A percentile compares a stretch with the other conserved stretches of the same genome.
These are phyloP conservation scores for Calonectria multiphialidica DNA, from an alignment of 2,329 filamentous ascomycete genomes.

Conservation along the genomic window DNA sequence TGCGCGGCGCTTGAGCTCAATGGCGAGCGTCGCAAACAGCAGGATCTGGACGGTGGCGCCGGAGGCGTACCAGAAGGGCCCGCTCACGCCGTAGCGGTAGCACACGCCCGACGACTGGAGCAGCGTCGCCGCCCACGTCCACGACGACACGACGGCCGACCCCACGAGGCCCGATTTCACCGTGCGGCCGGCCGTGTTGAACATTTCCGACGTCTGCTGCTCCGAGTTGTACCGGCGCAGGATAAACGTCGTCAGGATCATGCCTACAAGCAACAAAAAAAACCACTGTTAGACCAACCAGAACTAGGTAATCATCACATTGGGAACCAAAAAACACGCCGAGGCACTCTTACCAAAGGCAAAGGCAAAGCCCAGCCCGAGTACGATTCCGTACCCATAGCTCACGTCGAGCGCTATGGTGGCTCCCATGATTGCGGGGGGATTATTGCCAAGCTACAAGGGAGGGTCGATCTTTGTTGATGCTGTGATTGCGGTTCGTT, in stretches of 20 bases:
- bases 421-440: constrained; percentile 9
- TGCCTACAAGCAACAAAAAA: background rate
- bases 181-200: constrained; percentile 87
- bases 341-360: constrained; percentile 73
- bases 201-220: constrained; percentile 92
- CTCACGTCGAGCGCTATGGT: constrained; percentile 63
- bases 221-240: constrained; percentile 66
- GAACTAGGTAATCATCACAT: too few relatives aligned
- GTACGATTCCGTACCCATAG: constrained; percentile 82
- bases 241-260: constrained; percentile 22
- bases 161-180: constrained; percentile 92
- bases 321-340: constrained; percentile 5
- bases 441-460: background rate
- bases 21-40: constrained; percentile 89
- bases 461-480: background rate
- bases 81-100: constrained; percentile 80
- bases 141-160: constrained; percentile 90
- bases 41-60: constrained; percentile 87
- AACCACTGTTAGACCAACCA: background rate
- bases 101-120: constrained; percentile 85
- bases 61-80: constrained; percentile 71
- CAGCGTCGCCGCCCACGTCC: constrained; percentile 92
- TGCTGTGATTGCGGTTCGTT: background rate
- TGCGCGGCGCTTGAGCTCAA: constrained; percentile 87
- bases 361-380: constrained; percentile 81